Evolutionary conservation across 306 rosid species (phyloP).

Genomic region (Cucumis cinereus): DNA sequence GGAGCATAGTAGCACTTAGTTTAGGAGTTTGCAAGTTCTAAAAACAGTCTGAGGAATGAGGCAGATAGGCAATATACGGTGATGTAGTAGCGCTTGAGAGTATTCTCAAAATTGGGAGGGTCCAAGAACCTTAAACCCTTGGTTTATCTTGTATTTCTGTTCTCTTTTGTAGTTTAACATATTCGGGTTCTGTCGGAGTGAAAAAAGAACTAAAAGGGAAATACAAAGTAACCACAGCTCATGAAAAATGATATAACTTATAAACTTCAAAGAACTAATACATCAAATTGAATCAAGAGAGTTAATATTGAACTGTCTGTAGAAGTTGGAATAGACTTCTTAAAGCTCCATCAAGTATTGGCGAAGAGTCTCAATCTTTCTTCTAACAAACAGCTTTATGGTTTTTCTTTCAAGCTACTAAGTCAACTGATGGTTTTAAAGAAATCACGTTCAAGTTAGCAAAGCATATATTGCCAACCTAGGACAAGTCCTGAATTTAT

Average conservation of each 20-base stretch:
- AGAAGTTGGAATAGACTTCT: neutral
- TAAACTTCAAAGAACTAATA: neutral
- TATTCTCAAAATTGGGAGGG: too few relatives aligned
- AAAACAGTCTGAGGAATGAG: too few relatives aligned
- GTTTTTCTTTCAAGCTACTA: neutral
- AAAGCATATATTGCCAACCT: neutral
- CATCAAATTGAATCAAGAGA: neutral
- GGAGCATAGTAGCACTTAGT: too few relatives aligned
- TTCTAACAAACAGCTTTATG: too few relatives aligned
- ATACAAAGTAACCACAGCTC: too few relatives aligned
- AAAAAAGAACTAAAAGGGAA: too few relatives aligned
- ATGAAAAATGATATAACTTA: neutral
- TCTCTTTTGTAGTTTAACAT: too few relatives aligned
- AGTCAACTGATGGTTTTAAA: neutral
- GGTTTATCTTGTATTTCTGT: too few relatives aligned
- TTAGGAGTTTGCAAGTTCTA: too few relatives aligned
- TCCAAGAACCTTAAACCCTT: too few relatives aligned
- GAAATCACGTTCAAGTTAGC: neutral
- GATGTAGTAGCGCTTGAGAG: too few relatives aligned
- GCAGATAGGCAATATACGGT: too few relatives aligned
- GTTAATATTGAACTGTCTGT: neutral
- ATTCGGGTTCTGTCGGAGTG: neutral
- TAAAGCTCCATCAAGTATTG: neutral
- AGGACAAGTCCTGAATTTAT: neutral
- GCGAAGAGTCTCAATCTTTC: neutral